phyloP scores from a whole-genome alignment of 345 rosid genomes.

The Sapria himalayana region DNA sequence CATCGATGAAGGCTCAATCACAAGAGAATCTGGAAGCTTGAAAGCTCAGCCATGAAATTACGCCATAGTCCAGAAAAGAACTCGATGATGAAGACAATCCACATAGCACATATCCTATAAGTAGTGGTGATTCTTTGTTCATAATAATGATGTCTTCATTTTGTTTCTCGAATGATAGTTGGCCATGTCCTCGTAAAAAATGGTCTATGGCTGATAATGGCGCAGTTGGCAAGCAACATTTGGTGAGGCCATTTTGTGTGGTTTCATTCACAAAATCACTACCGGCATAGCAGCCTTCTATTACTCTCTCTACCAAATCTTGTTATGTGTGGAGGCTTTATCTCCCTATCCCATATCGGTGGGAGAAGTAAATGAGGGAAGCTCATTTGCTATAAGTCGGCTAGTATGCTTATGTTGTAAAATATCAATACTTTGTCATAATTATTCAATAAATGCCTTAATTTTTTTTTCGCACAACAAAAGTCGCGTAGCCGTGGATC shows the following conservation, averaged over 20 bases:
- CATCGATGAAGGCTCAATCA: slow-evolving; percentile 14
- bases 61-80: background rate
- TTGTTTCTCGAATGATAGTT: slow-evolving; percentile 10
- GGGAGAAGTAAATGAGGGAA: no score
- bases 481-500: no score
- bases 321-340: no score
- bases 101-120: slow-evolving; percentile 8
- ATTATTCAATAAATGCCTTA: no score
- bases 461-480: no score
- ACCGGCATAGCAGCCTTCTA: no score
- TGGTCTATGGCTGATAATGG: slow-evolving; percentile 71
- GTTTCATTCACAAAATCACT: slow-evolving; percentile 8
- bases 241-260: slow-evolving; percentile 6
- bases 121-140: slow-evolving; percentile 9
- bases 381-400: no score
- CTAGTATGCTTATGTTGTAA: no score
- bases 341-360: no score
- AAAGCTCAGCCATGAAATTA: slow-evolving; percentile 9
- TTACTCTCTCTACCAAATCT: slow-evolving; percentile 10
- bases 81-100: slow-evolving; percentile 9
- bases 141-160: slow-evolving; percentile 9
- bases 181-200: slow-evolving; percentile 39
- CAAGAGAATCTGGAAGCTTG: slow-evolving; percentile 19
- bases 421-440: no score
- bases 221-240: slow-evolving; percentile 21